Evolutionary conservation across 345 rosid genomes (phyloP).

Genomic region (Litchi chinensis): DNA sequence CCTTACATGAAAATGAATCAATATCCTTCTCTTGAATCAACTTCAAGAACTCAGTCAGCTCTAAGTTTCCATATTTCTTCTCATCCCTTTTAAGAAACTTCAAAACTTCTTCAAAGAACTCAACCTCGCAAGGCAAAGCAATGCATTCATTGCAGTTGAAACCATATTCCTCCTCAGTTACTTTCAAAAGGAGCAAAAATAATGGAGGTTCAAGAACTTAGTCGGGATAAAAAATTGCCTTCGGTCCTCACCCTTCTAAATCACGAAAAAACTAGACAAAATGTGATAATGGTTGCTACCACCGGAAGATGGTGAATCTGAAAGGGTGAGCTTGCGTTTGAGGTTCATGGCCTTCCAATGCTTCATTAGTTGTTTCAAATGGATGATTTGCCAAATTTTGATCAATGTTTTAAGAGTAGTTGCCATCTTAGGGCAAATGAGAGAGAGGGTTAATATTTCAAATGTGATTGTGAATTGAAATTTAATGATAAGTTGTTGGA

Average conservation of each 20-base stretch:
- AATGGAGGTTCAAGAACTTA: constrained; percentile 21
- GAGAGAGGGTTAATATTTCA: no score
- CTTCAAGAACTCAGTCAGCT: constrained; percentile 12
- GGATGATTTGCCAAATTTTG: constrained; percentile 10
- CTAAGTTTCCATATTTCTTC: constrained; percentile 19
- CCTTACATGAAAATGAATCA: constrained; percentile 13
- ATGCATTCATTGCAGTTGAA: constrained; percentile 25
- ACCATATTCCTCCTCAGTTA: constrained; percentile 25
- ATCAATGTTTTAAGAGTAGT: background rate
- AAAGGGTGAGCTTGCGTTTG: background rate
- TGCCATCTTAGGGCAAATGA: background rate
- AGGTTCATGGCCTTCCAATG: constrained; percentile 12
- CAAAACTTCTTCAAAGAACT: constrained; percentile 17
- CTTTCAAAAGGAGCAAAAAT: constrained; percentile 16
- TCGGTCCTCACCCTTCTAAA: constrained; percentile 9
- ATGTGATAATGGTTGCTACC: background rate
- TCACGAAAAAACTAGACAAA: constrained; percentile 14
- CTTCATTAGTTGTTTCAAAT: constrained; percentile 6
- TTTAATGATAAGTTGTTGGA: no score
- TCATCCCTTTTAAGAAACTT: constrained; percentile 18
- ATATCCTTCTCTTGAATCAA: constrained; percentile 3
- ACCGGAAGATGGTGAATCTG: background rate
- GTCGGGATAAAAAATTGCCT: constrained; percentile 21
- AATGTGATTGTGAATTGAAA: no score
- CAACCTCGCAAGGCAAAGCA: constrained; percentile 25